Percentiles rank a stretch among this genome's conserved stretches.
phyloP scores from a whole-genome alignment of 192 early-diverging fungal species.

The Physocladia obscura region DNA sequence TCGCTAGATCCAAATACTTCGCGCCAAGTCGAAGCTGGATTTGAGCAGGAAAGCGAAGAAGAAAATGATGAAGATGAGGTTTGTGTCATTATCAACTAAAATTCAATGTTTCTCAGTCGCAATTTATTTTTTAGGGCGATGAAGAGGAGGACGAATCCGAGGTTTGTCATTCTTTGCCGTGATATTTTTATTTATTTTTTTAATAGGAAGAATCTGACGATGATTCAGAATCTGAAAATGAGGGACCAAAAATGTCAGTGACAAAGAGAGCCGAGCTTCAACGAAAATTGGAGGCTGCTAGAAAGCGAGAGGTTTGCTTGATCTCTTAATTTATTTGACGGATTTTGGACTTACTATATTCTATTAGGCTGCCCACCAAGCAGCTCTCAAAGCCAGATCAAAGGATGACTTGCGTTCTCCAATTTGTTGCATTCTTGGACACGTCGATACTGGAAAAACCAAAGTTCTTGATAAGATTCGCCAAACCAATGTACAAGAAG shows the following conservation, averaged over 20 bases:
- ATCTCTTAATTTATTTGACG: not conserved
- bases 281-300: slow-evolving; percentile 78
- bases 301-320: slow-evolving; percentile 54
- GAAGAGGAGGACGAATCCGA: slow-evolving; percentile 28
- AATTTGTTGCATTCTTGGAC: slow-evolving; percentile 97
- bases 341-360: no score
- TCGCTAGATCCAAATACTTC: no score
- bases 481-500: slow-evolving; percentile 98
- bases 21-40: not conserved
- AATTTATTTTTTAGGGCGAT: not conserved
- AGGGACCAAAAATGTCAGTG: slow-evolving; percentile 57
- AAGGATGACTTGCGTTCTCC: slow-evolving; percentile 92
- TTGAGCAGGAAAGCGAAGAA: not conserved
- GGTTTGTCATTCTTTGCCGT: no score
- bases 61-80: not conserved
- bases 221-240: slow-evolving; percentile 48
- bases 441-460: slow-evolving; percentile 95
- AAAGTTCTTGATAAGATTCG: slow-evolving; percentile 98
- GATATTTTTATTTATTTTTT: no score
- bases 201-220: slow-evolving; percentile 26
- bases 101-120: not conserved
- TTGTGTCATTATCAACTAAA: not conserved
- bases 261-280: slow-evolving; percentile 61
- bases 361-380: slow-evolving; percentile 23
- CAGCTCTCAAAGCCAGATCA: slow-evolving; percentile 66